Evolutionary conservation across 2,329 filamentous ascomycete species (phyloP).

Genomic region (Chaetomiaceae sp.): DNA sequence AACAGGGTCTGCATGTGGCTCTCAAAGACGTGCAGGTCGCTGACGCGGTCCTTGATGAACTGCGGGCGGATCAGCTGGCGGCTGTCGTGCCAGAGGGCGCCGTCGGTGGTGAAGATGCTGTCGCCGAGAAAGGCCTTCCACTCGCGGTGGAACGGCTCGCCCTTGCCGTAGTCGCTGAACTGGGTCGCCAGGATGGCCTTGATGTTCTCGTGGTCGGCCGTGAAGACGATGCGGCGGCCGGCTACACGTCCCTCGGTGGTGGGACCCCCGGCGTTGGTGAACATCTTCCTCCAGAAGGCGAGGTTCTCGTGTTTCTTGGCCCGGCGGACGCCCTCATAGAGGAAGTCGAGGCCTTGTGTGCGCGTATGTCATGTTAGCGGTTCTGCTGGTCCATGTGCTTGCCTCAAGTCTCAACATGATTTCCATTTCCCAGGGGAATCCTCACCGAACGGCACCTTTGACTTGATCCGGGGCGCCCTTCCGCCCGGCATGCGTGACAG

Average conservation of each 20-base stretch:
- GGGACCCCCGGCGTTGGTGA: constrained; percentile 42
- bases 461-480: constrained; percentile 35
- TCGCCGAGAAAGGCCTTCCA: constrained; percentile 74
- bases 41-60: constrained; percentile 79
- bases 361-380: constrained; percentile 28
- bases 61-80: constrained; percentile 81
- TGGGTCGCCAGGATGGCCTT: constrained; percentile 86
- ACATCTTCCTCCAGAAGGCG: constrained; percentile 54
- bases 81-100: constrained; percentile 70
- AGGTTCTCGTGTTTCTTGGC: constrained; percentile 52
- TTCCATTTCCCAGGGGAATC: not conserved
- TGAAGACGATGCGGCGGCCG: constrained; percentile 62
- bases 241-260: constrained; percentile 58
- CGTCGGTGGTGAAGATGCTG: constrained; percentile 77
- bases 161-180: constrained; percentile 82
- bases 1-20: constrained; percentile 71
- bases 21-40: constrained; percentile 78
- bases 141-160: constrained; percentile 65
- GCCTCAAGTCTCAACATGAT: too few species aligned
- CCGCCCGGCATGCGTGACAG: constrained; percentile 42
- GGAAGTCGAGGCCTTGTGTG: constrained; percentile 54
- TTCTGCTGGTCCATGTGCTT: too few species aligned
- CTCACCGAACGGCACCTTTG: constrained; percentile 44
- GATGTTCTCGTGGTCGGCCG: constrained; percentile 81
- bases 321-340: constrained; percentile 51